phyloP scores from a whole-genome alignment of 306 rosid species.

The Vigna hirtella region DNA sequence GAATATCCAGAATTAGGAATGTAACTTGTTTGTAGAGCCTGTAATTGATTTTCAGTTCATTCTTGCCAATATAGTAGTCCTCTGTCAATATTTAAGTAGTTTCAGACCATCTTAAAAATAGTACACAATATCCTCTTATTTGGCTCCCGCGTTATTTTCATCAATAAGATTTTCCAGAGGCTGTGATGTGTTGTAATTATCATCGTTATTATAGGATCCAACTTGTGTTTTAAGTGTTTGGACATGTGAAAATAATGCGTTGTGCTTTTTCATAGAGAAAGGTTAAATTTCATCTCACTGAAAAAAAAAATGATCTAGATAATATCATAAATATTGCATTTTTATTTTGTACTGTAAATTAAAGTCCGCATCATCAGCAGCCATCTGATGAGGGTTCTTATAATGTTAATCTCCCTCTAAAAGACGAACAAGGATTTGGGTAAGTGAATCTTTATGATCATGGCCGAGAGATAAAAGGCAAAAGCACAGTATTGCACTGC shows the following conservation, averaged over 20 bases:
- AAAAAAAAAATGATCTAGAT: neutral
- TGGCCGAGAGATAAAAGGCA: neutral
- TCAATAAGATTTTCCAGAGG: neutral
- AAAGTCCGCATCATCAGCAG: neutral
- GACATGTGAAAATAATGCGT: neutral
- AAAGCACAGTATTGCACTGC: neutral
- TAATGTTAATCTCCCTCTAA: neutral
- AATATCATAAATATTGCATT: neutral
- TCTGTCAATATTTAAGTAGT: neutral
- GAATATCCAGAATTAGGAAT: constrained; percentile 8
- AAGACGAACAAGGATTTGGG: neutral
- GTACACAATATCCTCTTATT: neutral
- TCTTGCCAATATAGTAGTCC: constrained; percentile 22
- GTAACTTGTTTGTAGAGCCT: constrained; percentile 1
- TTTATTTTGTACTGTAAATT: neutral
- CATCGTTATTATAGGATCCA: neutral
- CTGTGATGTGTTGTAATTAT: neutral
- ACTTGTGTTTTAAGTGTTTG: neutral
- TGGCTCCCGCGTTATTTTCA: neutral
- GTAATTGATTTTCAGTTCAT: constrained; percentile 29
- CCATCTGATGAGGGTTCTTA: neutral
- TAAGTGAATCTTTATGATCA: neutral
- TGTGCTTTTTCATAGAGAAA: neutral
- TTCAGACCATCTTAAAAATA: constrained; percentile 3
- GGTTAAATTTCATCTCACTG: neutral